Evolutionary conservation across 23 red algal species (phyloP), one percentile per base, ranked within the genome.

Genomic region (Gracilaria domingensis): DNA sequence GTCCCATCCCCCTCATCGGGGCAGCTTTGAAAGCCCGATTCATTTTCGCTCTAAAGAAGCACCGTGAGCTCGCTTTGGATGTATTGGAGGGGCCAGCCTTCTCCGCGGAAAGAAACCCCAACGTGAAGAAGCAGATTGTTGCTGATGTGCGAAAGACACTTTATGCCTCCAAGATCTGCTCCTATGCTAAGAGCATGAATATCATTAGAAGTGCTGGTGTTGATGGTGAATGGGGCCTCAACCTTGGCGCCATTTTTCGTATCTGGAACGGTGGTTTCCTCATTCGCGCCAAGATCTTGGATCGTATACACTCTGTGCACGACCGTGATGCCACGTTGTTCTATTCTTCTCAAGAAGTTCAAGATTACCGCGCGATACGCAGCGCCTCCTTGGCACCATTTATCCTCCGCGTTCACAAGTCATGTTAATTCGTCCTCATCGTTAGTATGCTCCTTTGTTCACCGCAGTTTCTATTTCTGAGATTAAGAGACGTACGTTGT

Each of bases 261-360:
- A 98, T 98, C 83, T 98, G 97, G 97, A 95, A 98, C 88, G 97
- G 97, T 80, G 97, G 97, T 56, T 98, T 93, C 90, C 96, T 98
- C 54, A 98, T 98, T 88, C 90, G 97, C 50, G 97, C 97, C 16
- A 76, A 86, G 49, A 94, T 98, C 79, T 66, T 98, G 65, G 97
- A 95, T 47, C 89, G 97, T 35, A 98, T 98, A 51, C 90, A 98
- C 79, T 93, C 77, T 60, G 97, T 93, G 0, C 96, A 95, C 85
- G 87, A 88, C 29, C 80, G 83, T 29, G 85, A 98, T 57, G 61
- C 89, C 33, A 82, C 47, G n/a, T n/a, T n/a, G 37, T 80, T 80
- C 75, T 80, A 80, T 57, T 30, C 91, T 40, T 75, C 84, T 56
- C 8, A 98, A 69, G 79, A 98, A 98, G 33, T 84, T 65, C 12